These are phyloP conservation scores for Tolypocladium sp. DNA, from an alignment of 2,329 filamentous ascomycete genomes.

Conservation along the genomic window DNA sequence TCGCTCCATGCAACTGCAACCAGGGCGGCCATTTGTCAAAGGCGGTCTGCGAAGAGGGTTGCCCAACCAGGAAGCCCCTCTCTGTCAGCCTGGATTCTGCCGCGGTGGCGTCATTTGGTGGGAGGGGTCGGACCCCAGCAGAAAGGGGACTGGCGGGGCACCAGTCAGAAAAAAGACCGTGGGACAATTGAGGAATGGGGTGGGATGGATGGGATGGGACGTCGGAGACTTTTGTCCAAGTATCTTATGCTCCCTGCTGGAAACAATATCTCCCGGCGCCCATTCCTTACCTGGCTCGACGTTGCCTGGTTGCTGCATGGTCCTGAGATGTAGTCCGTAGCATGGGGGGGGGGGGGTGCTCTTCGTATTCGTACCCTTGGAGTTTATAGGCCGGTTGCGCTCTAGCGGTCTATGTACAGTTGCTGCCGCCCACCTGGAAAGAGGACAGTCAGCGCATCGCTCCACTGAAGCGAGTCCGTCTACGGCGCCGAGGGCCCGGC, in stretches of 20 bases:
- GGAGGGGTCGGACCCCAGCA: not conserved
- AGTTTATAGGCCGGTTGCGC: not conserved
- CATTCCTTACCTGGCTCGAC: too few species aligned
- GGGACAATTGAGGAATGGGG: not conserved
- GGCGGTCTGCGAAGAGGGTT: not conserved
- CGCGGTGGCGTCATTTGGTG: not conserved
- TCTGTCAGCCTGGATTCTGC: not conserved
- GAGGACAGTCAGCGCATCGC: not conserved
- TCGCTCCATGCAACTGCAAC: not conserved
- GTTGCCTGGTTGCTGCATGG: too few species aligned
- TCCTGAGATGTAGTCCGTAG: too few species aligned
- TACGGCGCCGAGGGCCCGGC: not conserved
- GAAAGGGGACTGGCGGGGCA: not conserved
- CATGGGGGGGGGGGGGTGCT: too few species aligned
- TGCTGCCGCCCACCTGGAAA: not conserved
- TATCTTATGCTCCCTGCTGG: too few species aligned
- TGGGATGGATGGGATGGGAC: too few species aligned
- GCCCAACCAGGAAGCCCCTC: not conserved
- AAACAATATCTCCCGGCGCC: too few species aligned
- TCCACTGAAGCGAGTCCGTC: not conserved
- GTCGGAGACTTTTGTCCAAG: too few species aligned
- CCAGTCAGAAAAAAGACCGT: not conserved
- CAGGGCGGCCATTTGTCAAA: not conserved
- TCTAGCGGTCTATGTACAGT: too few species aligned
- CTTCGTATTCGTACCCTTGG: not conserved